phyloP scores from a whole-genome alignment of 2,329 filamentous ascomycete genomes.

The Aspergillus amoenus region DNA sequence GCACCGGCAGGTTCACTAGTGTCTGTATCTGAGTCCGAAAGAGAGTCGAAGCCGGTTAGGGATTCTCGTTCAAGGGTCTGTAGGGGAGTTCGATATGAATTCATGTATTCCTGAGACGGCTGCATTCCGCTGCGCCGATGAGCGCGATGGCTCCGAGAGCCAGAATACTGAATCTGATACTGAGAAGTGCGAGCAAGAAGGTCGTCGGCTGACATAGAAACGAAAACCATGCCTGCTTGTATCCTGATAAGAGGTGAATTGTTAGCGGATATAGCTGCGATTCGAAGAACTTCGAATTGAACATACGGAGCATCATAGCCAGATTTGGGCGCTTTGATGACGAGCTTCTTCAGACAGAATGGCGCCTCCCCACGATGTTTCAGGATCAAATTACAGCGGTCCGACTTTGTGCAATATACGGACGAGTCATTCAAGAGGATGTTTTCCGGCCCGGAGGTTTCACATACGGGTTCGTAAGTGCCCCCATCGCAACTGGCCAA shows the following conservation, averaged over 20 bases:
- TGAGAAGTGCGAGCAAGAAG: conserved; percentile 69
- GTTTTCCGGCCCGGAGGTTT: conserved; percentile 70
- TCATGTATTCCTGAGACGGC: conserved; percentile 43
- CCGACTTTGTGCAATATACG: conserved; percentile 88
- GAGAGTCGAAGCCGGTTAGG: conserved; percentile 22
- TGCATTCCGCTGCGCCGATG: conserved; percentile 29
- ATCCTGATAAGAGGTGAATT: conserved; percentile 56
- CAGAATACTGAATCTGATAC: conserved; percentile 70
- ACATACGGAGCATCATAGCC: conserved; percentile 86
- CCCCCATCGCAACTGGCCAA: conserved; percentile 88
- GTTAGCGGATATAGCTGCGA: conserved; percentile 31
- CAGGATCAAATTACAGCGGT: conserved; percentile 81
- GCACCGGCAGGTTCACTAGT: conserved; percentile 11
- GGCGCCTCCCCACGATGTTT: conserved; percentile 76
- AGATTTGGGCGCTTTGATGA: conserved; percentile 79
- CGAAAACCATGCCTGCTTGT: conserved; percentile 87
- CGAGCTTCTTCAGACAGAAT: conserved; percentile 79
- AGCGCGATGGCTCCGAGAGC: conserved; percentile 27
- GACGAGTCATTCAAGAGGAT: conserved; percentile 77
- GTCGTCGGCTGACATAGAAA: conserved; percentile 81
- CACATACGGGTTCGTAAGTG: conserved; percentile 54
- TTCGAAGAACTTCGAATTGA: background rate
- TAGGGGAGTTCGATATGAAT: conserved; percentile 36
- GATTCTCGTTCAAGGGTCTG: conserved; percentile 32
- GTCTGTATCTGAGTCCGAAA: conserved; percentile 27